Evolutionary conservation across 192 early-diverging fungal genomes (phyloP), one percentile per base, ranked within the genome.

Genomic region (Jimgerdemannia lactiflua): DNA sequence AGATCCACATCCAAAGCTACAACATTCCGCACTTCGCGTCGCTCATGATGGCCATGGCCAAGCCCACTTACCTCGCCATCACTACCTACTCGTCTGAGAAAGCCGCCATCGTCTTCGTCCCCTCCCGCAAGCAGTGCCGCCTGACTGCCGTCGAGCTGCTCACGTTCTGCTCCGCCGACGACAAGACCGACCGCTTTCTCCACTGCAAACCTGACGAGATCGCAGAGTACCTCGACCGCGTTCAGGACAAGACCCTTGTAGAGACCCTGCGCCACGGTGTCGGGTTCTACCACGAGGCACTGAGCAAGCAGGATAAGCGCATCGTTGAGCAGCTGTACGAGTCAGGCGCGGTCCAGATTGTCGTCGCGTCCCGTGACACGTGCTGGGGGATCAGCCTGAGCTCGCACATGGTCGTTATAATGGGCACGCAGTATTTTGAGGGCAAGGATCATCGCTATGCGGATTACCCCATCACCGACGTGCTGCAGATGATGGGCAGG

Each of bases 401-500:
- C 64, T 87, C 94, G 40, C 92, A 95, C 74, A 87, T 96, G 59
- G 96, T 97, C 4, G 86, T 97, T 3, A 89, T 99, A 9, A 98
- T 99, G 96, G 98, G 98, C 9, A 96, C 97, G 3, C 96, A 99
- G 82, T 95, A 91, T 77, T 99, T 89, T 82, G 88, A 95, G 70
- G 97, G 96, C 20, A 94, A 95, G 79, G 95, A 97, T 79, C 97
- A 99, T 78, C 91, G 96, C 9, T 99, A 99, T 88, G 89, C 90
- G 0, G 98, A 99, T 77, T 99, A 98, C 79, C 88, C 94, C 8
- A 93, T 98, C 29, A 94, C 96, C 2, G 98, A 99, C 70, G 93
- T 99, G 64, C 83, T 99, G 72, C 96, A 99, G 83, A 99, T 99
- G 98, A 95, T 98, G 91, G 98, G 98, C 4, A 88, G 95, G 14